Evolutionary conservation across 1,284 basidiomycete genomes (phyloP).

Genomic region (Pholiota adiposa): DNA sequence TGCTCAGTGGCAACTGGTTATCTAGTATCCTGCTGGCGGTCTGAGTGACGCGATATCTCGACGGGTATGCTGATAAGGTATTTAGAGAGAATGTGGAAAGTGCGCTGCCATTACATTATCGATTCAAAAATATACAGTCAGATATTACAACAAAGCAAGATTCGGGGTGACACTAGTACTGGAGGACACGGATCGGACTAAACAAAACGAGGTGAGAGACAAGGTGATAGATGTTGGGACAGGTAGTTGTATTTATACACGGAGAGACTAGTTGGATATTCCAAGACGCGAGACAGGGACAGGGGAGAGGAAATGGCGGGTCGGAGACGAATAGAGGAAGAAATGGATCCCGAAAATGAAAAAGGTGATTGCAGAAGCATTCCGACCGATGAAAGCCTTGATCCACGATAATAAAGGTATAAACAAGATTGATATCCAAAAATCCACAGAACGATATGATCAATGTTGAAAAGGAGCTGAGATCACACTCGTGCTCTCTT

Average conservation of each 20-base stretch:
- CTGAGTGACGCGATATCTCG: neutral
- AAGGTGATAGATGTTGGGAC: neutral
- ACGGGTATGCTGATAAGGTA: neutral
- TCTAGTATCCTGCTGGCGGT: no score
- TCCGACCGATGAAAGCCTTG: neutral
- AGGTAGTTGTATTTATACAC: conserved; percentile 3
- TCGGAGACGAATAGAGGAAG: no score
- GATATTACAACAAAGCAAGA: conserved; percentile 7
- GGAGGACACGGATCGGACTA: neutral
- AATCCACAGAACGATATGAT: neutral
- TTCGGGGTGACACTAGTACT: neutral
- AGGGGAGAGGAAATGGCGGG: neutral
- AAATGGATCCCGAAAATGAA: conserved; percentile 2
- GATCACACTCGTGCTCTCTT: conserved; percentile 25
- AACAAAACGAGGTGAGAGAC: neutral
- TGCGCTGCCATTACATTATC: neutral
- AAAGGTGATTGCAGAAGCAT: neutral
- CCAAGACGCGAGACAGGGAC: neutral
- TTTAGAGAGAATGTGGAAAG: neutral
- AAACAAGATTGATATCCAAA: conserved; percentile 5
- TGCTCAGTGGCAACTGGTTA: neutral
- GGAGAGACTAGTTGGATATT: neutral
- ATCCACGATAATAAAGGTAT: neutral
- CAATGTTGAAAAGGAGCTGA: neutral
- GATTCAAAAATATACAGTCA: neutral